Evolutionary conservation across 2,329 filamentous ascomycete genomes (phyloP), one percentile per base, ranked within the genome.

Genomic region (Fusarium torreyae): DNA sequence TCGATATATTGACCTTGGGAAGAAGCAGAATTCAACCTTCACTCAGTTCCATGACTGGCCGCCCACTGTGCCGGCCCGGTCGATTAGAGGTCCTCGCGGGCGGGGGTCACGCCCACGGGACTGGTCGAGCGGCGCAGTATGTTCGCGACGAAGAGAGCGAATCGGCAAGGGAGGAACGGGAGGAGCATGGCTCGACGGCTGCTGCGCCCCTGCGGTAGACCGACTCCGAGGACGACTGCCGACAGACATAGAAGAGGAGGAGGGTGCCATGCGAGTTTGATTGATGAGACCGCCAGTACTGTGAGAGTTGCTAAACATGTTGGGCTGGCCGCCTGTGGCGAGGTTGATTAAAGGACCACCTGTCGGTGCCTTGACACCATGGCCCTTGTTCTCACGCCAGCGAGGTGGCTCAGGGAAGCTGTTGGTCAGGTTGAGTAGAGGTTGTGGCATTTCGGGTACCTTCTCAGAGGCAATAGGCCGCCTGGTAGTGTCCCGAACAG

Each of bases 361-460:
- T 24, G 75, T 70, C 1, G 81, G 78, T 6, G 79, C 78, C 14
- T 78, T 80, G n/a, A 85, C 77, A 20, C 82, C 83, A 44, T 79
- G 80, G 6, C 87, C 88, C 62, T 85, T 85, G 17, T 85, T 82
- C 49, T 86, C 85, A 46, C 82, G 83, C 63, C 85, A 84, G 74
- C 85, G 85, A 76, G 90, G 84, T 18, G 90, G 90, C 65, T 92
- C 89, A 50, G 86, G 83, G 74, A 90, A 91, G 49, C 84, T 82
- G 0, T 89, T 74, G 36, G 70, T 89, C 40, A 94, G 83, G 73
- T 92, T 91, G 31, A 94, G 80, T 7, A 94, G 83, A 2, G 92
- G 91, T 65, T 88, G 89, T 4, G 84, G 83, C 71, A 75, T 77
- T 13, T 79, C 71, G 11, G 71, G 74, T 28, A 69, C 66, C 34